Evolutionary conservation across 164 flowering plant species (phyloP), one percentile per base, ranked within the genome.

Genomic region (Akebia trifoliata): DNA sequence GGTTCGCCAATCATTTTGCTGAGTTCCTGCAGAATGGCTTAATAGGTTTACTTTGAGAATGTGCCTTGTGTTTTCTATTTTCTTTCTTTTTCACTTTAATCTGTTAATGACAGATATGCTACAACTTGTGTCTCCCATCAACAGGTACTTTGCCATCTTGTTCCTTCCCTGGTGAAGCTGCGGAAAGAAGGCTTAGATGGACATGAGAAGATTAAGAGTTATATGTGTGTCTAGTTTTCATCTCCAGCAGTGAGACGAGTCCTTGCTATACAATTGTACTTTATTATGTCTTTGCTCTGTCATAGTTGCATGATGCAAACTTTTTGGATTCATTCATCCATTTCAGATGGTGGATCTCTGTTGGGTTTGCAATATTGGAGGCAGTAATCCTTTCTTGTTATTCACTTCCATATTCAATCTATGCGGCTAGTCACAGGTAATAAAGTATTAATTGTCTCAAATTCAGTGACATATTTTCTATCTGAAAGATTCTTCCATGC

Each of bases 101-200:
- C 25, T 28, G 24, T 11, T 5, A 6, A 43, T 17, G 44, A 44
- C 50, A 30, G 4, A 39, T 7, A 57, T 30, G n/a, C 15, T 25
- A 25, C 25, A 14, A 56, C 32, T 30, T 43, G 8, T 51, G 40
- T 36, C 56, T 39, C 39, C 46, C 38, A 26, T 74, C 45, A 11
- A 29, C 84, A 90, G 99, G 90, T 90, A 31, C 85, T 90, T 28
- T 90, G 95, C 71, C 81, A 83, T 54, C 55, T 94, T 61, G 62
- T 94, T 69, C 99, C 99, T 67, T 85, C 96, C 40, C 65, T 94
- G 24, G 93, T 90, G 64, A 88, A 86, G 91, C 81, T 94, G 73
- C 84, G 97, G 67, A 94, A 94, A 79, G 99, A 94, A 82, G 97
- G 99, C 65, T 79, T 88, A 61, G 97, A 90, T 78, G 97, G 83